Base-by-base conservation (phyloP, 108 stramenopile species). In the Nitzschia sp. region DNA sequence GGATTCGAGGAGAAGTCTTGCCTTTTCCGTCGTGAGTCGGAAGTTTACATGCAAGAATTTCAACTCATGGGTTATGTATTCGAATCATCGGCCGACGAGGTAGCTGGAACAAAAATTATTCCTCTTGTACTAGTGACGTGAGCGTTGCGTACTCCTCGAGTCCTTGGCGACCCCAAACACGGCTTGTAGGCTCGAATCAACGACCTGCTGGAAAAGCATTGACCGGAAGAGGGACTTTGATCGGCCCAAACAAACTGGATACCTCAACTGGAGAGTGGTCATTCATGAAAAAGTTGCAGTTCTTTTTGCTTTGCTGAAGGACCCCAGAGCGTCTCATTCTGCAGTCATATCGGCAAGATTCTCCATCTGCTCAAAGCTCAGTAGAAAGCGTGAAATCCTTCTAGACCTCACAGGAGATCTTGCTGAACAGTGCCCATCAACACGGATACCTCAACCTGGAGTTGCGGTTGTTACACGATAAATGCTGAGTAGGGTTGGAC, bases 261-360 rank as follows among this genome's bases (percentile, higher is more conserved):
- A 93, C 89, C 2, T 93, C 89, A 79, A n/a, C n/a, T n/a, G n/a
- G n/a, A n/a, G n/a, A 80, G 92, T 93, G 1, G 89, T 93, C 36
- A 84, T 93, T 67, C 92, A 93, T 46, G 89, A 93, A 45, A 93
- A 93, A 56, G 89, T 89, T 13, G 87, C 92, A 48, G 86, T 83
- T 23, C 74, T 93, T 28, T 93, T 93, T 70, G 71, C 72, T 19
- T 69, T 93, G 70, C 54, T 93, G 49, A 87, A 80, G 64, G 92
- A 90, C 31, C 72, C 89, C 92, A 3, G 80, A 88, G 45, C 67
- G 75, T 13, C 80, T 90, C 79, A 66, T 88, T 27, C 62, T 72
- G 2, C 42, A 48, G 2, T 33, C 51, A 19, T 64, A 70, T 38
- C 57, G 66, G 55, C 68, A 72, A 30, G 58, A 35, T 2, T 68